phyloP scores from a whole-genome alignment of 495 filamentous ascomycete species.

The Penicillium taxi region DNA sequence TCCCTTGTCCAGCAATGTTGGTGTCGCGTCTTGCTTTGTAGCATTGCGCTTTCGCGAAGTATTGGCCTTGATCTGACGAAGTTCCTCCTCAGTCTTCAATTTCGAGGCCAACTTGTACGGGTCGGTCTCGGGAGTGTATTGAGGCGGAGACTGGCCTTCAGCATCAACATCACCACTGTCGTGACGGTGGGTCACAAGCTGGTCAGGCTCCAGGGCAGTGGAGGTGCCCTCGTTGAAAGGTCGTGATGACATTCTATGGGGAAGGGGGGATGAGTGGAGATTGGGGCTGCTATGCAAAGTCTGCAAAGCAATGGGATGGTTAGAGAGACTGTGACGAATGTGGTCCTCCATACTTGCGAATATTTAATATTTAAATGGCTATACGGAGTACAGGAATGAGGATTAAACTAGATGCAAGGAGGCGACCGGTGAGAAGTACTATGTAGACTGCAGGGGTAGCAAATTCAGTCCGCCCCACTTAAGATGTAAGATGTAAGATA shows the following conservation, averaged over 20 bases:
- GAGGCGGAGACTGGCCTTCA: conserved; percentile 56
- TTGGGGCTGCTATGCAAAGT: conserved; percentile 14
- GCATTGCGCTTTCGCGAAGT: conserved; percentile 67
- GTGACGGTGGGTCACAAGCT: conserved; percentile 15
- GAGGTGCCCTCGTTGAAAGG: conserved; percentile 27
- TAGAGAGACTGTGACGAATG: conserved; percentile 32
- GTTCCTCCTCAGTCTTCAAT: conserved; percentile 70
- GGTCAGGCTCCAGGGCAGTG: conserved; percentile 29
- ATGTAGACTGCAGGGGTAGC: too few species aligned
- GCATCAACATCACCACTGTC: conserved; percentile 44
- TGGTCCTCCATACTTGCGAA: conserved; percentile 30
- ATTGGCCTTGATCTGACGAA: conserved; percentile 74
- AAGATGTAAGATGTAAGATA: too few species aligned
- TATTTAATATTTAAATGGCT: too few species aligned
- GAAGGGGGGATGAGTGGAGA: conserved; percentile 13
- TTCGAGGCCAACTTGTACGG: conserved; percentile 73
- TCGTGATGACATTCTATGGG: conserved; percentile 17
- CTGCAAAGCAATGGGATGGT: conserved; percentile 24
- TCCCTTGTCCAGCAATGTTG: conserved; percentile 10
- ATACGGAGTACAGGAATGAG: too few species aligned
- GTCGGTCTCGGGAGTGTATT: conserved; percentile 58
- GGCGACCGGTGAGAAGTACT: too few species aligned
- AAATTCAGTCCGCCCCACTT: too few species aligned
- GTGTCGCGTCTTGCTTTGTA: conserved; percentile 34
- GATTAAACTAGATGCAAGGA: too few species aligned